Base-by-base conservation (phyloP, 768 basidiomycete species). In the Calocera viscosa region DNA sequence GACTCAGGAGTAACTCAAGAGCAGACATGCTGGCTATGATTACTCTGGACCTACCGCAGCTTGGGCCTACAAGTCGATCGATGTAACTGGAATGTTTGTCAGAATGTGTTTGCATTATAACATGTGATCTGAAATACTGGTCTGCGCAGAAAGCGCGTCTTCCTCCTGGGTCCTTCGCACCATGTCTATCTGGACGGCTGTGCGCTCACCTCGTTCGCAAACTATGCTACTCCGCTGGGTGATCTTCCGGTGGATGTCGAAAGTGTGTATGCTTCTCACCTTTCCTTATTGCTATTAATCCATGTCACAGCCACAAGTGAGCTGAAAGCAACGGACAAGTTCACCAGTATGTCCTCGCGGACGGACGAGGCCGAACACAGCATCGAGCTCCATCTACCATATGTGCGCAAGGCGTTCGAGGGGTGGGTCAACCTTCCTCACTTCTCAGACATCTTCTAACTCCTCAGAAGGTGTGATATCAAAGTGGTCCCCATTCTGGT, bases 361-460 rank as follows among this genome's bases (percentile, higher is more conserved):
- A 85, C 85, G 1, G 96, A 99, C 73, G 93, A 94, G 76, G 91
- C 88, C 32, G 96, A 99, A 72, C 96, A 99, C 75, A 94, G 91
- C 73, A 85, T 99, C 66, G 96, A 99, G 78, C 94, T 99, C 91
- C 94, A 98, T 72, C 82, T 98, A 19, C 94, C 95, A 3, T 94
- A 91, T 75, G 79, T 96, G 43, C 83, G 89, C 64, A 91, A 91
- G 75, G 77, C 88, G 12, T 96, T 95, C 68, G 81, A 90, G 75
- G 85, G 85, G 91, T 92, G 72, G 70, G 79, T 73, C 35, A 3
- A 26, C 24, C 5, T 35, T 38, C 30, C n/a, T 34, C 26, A 14
- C 66, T 49, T 43, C 26, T 17, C 63, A n/a, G 28, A 38, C 22
- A 43, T 5, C 28, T 40, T 26, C 43, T 60, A 28, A 32, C 40